Percentiles rank a stretch among this genome's conserved stretches.
phyloP scores from a whole-genome alignment of 371 early-diverging fungal genomes.

The Rhizopus microsporus region DNA sequence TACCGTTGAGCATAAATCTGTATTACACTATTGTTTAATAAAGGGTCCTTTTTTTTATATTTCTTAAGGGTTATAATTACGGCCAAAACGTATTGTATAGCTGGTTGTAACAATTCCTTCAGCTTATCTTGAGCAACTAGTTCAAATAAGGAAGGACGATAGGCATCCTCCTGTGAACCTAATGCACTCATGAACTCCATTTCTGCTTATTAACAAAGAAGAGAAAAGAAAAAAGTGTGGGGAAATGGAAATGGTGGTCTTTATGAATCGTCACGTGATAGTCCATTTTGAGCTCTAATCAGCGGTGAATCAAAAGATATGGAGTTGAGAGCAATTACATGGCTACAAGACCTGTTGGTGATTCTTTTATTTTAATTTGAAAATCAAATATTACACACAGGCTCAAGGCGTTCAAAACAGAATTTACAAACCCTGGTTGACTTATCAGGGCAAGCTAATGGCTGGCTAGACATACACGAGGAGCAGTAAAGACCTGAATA shows the following conservation, averaged over 20 bases:
- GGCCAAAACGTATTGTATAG: constrained; percentile 82
- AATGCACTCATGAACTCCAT: constrained; percentile 91
- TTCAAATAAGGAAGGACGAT: constrained; percentile 89
- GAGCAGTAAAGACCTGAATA: constrained; percentile 35
- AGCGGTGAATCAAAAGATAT: background rate
- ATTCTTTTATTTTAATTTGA: too few species aligned
- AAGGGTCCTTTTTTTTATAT: background rate
- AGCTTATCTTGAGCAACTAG: constrained; percentile 85
- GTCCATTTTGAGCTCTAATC: background rate
- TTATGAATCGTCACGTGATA: background rate
- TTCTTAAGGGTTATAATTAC: constrained; percentile 42
- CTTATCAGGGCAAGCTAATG: constrained; percentile 32
- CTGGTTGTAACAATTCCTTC: constrained; percentile 81
- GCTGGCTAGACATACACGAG: constrained; percentile 25
- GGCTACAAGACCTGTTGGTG: too few species aligned
- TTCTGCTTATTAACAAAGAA: background rate
- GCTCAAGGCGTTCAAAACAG: constrained; percentile 19
- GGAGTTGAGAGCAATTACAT: too few species aligned
- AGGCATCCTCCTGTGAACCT: constrained; percentile 69
- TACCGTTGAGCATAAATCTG: constrained; percentile 88
- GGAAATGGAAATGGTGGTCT: background rate
- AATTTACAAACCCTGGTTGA: constrained; percentile 36
- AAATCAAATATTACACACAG: background rate
- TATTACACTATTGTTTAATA: background rate
- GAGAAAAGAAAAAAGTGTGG: background rate